Base-by-base conservation (phyloP, 495 filamentous ascomycete species). In the Niebla homalea region DNA sequence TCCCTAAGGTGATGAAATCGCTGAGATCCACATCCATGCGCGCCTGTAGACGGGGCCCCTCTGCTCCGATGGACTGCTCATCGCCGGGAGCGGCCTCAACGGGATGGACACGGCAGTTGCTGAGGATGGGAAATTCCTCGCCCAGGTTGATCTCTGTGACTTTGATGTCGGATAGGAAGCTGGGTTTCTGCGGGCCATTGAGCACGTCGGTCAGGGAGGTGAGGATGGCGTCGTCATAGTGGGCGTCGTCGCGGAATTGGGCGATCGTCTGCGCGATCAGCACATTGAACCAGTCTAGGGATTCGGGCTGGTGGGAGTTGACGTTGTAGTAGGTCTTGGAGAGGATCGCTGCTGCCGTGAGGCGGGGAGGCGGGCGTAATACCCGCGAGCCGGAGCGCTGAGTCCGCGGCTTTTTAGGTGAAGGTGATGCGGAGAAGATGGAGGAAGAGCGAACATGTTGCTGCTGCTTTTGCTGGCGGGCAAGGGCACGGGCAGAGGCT, bases 261-360 rank as follows among this genome's bases (percentile, higher is more conserved):
- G 93, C 90, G 46, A 98, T 89, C 0, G 93, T 93, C 69, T 98
- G 92, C 6, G 92, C 93, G 48, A 97, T 81, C 49, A 98, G 73
- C 21, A 98, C 92, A 64, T 98, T 98, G 73, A 98, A 97, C 92
- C 92, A 98, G 63, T 98, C 92, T 56, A 98, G 69, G n/a, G 83
- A 88, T 67, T 98, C 92, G n/a, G 92, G 93, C 64, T 95, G 90
- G 63, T 98, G 92, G 37, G 84, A 85, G 50, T 89, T 80, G 47
- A 94, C 87, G 67, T 92, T 95, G 69, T 98, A 98, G 70, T 97
- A 98, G 16, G 92, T 98, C 64, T 98, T 98, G 51, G 78, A 79
- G 15, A 98, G 78, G 42, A 98, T 94, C 3, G 87, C 89, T n/a
- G 80, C 80, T 8, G 87, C 93, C 35, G 87, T 95, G 10, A 81